A percentile compares a stretch with the other conserved stretches of the same genome.
phyloP scores from a whole-genome alignment of 225 moss, liverwort and hornwort genomes.

The Thuidium tamariscinum region DNA sequence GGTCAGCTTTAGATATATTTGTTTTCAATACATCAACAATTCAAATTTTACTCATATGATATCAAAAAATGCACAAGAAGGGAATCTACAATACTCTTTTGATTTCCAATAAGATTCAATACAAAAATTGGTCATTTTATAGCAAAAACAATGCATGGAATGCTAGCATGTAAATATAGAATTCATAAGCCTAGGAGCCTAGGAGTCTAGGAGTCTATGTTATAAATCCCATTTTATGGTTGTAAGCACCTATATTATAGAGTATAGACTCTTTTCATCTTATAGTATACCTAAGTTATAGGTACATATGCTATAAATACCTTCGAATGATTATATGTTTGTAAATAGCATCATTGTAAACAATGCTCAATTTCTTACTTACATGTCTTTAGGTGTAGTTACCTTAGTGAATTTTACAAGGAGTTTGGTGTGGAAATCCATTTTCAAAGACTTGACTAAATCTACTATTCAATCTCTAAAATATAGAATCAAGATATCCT shows the following conservation, averaged over 20 bases:
- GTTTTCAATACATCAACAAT: not conserved
- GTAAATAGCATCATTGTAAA: too few species aligned
- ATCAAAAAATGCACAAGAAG: not conserved
- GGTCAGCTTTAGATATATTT: rapidly evolving
- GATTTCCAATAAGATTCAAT: not conserved
- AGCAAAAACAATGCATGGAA: too few species aligned
- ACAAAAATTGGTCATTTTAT: not conserved
- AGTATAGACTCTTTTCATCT: too few species aligned
- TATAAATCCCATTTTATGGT: too few species aligned
- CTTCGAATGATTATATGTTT: too few species aligned
- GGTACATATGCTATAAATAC: too few species aligned
- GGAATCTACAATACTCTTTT: not conserved
- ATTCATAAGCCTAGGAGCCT: too few species aligned
- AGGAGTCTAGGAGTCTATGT: too few species aligned
- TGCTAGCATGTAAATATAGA: too few species aligned
- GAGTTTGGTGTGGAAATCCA: not conserved
- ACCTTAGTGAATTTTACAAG: rapidly evolving
- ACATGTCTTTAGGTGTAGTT: not conserved
- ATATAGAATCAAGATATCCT: not conserved
- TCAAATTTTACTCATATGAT: not conserved
- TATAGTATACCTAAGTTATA: too few species aligned
- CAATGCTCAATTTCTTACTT: not conserved
- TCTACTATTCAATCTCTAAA: not conserved
- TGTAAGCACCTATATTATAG: too few species aligned
- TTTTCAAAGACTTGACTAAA: not conserved